Evolutionary conservation across 441 rosid species (phyloP).

Genomic region (Sinapis alba): DNA sequence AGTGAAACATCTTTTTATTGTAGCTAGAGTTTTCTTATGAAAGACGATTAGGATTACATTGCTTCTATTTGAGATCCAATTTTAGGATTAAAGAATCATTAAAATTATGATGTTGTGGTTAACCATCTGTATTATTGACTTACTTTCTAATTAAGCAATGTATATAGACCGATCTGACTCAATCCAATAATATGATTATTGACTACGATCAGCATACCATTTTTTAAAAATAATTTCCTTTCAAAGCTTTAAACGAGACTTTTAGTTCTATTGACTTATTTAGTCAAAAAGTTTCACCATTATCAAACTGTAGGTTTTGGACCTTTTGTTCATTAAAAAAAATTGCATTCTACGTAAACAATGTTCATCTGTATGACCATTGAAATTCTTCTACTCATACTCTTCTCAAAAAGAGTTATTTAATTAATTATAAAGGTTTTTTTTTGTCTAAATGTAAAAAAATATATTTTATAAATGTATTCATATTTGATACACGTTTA

Average conservation of each 20-base stretch:
- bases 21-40: background rate
- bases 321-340: background rate
- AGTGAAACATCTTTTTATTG: background rate
- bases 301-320: background rate
- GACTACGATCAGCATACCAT: background rate
- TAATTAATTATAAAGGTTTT: no score
- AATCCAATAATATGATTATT: background rate
- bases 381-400: background rate
- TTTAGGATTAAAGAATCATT: background rate
- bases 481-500: background rate
- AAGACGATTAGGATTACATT: no score
- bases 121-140: slow-evolving; percentile 13
- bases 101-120: slow-evolving; percentile 11
- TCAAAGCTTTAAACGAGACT: background rate
- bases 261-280: background rate
- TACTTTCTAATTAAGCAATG: background rate
- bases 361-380: background rate
- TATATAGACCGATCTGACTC: background rate
- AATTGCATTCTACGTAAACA: background rate
- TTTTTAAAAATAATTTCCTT: background rate
- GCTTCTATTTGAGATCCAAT: no score
- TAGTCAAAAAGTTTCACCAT: background rate
- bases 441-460: no score
- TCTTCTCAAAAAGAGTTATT: background rate
- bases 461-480: no score